Evolutionary conservation across 768 basidiomycete genomes (phyloP), one percentile per base, ranked within the genome.

Genomic region (Cubamyces sp.): DNA sequence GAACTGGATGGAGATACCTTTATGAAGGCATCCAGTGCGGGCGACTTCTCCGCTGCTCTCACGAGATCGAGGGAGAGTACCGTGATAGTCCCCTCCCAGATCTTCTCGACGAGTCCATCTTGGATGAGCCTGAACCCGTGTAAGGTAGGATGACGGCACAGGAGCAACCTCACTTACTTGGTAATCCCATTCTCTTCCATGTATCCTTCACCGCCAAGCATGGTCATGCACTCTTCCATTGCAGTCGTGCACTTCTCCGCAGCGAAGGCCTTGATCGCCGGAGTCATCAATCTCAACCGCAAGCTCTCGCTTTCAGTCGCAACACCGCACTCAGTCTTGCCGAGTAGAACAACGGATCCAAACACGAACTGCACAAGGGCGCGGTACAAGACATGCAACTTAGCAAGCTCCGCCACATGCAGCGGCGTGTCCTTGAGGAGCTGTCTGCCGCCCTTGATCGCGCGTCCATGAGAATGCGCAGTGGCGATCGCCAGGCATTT

Each of bases 161-260:
- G 14, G 34, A 48, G 46, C 45, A 25, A 7, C 14, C 16, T 16
- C 12, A 62, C 75, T 60, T 64, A 79, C 77, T 84, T 77, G 9
- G 85, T 88, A 50, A 92, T 84, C 1, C 83, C 85, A 58, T 84
- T 90, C 73, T 93, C 91, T 66, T 90, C 87, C 90, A 92, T 92
- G 68, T 92, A 93, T 0, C 91, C 91, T 50, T 87, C 85, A 1
- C 90, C 90, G 23, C 91, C 91, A 2, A 92, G 74, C 5, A 84
- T 78, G 34, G 84, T 76, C 89, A 92, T 92, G 37, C 87, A 82
- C 66, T 91, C 87, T 62, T 89, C 87, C 78, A 92, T 86, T 2
- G 84, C 87, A 0, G 78, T 69, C 54, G 79, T 80, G 0, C 85
- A 84, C 64, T 85, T 85, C 65, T 88, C 84, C 11, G 90, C 83